Evolutionary conservation across 2,329 filamentous ascomycete genomes (phyloP), one percentile per base, ranked within the genome.

Genomic region (Hypoxylon sp.): DNA sequence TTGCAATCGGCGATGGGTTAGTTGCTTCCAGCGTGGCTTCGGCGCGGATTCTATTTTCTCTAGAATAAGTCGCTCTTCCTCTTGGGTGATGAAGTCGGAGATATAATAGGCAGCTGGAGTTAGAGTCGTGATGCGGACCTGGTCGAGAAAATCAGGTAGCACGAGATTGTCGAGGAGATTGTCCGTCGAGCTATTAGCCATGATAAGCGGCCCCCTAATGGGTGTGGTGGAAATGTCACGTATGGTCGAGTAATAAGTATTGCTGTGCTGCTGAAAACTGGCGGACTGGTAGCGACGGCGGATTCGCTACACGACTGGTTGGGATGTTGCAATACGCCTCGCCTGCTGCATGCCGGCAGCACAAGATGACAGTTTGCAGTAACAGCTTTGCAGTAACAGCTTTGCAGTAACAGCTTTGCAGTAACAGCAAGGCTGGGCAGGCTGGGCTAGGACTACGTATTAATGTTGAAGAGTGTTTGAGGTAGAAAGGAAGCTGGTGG

Each of bases 1-100:
- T 80, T 98, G 93, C 0, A 99, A 85, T 37, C 94, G 88, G 52
- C 95, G 90, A 73, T 92, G 91, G n/a, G 89, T 86, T 52, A 99
- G 88, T 46, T 89, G 83, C 61, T 91, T 93, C 94, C 95, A 99
- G 72, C 88, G 84, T 21, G 90, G 88, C 62, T 87, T 88, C 21
- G 90, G 89, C 0, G 86, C 87, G 40, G 83, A 79, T 48, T 79
- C 77, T 66, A 89, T 84, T 80, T 91, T 95, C 49, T 85, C 77
- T 43, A 96, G 77, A 6, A 97, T 83, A 6, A 77, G 70, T 26
- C 78, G 73, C 76, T 97, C 92, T 74, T 97, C 92, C 40, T 88
- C 84, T 51, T 79, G 74, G 3, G 83, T 88, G 72, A 98, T 89
- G 77, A 97, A 97, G 72, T 93, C 81, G 6, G 92, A 83, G 55